Evolutionary conservation across 352 stramenopile species (phyloP), one percentile per base, ranked within the genome.

Genomic region (Peronospora belbahrii): DNA sequence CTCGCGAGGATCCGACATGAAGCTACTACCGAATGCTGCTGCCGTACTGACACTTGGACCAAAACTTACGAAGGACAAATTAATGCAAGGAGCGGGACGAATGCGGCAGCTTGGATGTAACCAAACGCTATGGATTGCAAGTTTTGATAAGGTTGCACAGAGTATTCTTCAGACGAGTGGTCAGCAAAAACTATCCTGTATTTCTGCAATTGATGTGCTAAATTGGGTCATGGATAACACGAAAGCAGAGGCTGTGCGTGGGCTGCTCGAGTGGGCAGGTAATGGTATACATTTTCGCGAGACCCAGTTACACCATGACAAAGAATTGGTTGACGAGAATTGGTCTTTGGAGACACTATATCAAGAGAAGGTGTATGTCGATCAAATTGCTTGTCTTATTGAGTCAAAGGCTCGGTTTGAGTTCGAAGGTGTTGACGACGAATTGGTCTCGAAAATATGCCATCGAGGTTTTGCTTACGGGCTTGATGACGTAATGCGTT

Each of bases 211-310:
- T 22, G 52, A 89, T 27, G 68, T 94, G n/a, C 36, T 97, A 18
- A 67, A 83, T 25, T 97, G 87, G 83, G 65, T 90, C 14, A 79
- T 96, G 70, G 59, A 79, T 18, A 97, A 95, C 53, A 94, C 88
- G 0, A 70, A 81, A 39, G 42, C 59, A 3, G 68, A 86, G 35
- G 83, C 74, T 32, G 60, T 70, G 7, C 38, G 59, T 9, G 85
- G 85, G 0, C 24, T 95, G 15, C 39, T 83, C 0, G 80, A 89
- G 50, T 96, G 87, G 84, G 72, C 80, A 11, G 46, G 67, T 14
- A 91, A 86, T 49, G 82, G 80, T 0, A 54, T 93, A 28, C 72
- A 91, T 34, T 94, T 70, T 17, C 58, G 52, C n/a, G 56, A 62
- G 10, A 68, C 67, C 17, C 49, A 63, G 14, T 23, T 52, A 0